Evolutionary conservation across 1,284 basidiomycete species (phyloP), one percentile per base, ranked within the genome.

Genomic region (Rugiboletus extremiorientalis): DNA sequence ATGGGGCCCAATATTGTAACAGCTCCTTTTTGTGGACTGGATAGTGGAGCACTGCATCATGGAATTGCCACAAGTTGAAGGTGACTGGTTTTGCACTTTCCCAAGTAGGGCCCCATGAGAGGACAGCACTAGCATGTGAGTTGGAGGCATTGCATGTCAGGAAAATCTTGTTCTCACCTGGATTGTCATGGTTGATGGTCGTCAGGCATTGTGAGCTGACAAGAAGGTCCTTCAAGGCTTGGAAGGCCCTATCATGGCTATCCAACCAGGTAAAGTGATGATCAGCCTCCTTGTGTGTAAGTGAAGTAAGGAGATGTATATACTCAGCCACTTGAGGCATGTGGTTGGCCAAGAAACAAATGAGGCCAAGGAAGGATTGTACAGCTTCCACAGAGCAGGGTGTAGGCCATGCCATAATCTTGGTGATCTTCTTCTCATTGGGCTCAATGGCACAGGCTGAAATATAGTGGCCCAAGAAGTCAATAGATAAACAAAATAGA

Each of bases 361-460:
- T n/a, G n/a, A 41, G 40, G 1, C 40, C 23, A 15, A 41, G 22
- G 6, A 41, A 41, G 7, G 23, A 15, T 6, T 2, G 8, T 4
- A 15, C 33, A 16, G 15, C 16, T 1, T 16, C 12, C 4, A 16
- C 33, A 34, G 3, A 5, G 33, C 15, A 9, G 5, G 40, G 40
- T 34, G 2, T 0, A 15, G 71, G 72, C 79, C 76, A 82, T 9
- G 72, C 33, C 0, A 46, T 37, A 5, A 58, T 58, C 1, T 14
- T 2, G 0, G 25, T 27, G 0, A 50, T 6, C 7, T 58, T 57
- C 2, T 20, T 43, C 0, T 6, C 5, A 7, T 55, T 48, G 2
- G 23, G 12, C 5, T 55, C 30, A 5, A 55, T 46, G 0, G 37
- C 31, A 0, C 4, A 6, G 1, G 28, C n/a, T 1, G 49, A 56